Base-by-base conservation (phyloP, 805 yeast species). In the Saccharomycopsis selenospora region DNA sequence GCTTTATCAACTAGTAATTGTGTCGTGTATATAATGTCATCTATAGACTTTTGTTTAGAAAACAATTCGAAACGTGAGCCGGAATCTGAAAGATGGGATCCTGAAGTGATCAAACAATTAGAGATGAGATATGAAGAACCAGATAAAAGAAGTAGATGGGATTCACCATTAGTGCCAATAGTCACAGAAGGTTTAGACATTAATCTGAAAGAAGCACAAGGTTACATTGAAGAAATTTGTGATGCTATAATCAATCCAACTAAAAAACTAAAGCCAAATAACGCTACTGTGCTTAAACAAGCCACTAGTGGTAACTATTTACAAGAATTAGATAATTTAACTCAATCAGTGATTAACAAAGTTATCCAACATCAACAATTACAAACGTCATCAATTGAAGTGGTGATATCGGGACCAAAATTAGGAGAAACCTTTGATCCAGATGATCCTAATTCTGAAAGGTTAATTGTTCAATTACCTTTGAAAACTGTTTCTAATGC, bases 101-200 rank as follows among this genome's bases (percentile, higher is more conserved):
- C 69, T 1, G 79, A 76, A 28, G 64, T 87, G 24, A 67, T 89
- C 36, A 72, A 72, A 13, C 90, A 83, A 46, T 67, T 91, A 49
- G 74, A 79, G 3, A 85, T 89, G 79, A 66, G 99, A 51, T 93
- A 82, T 60, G 99, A 93, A 65, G 99, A 93, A 62, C 99, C 99
- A 0, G 84, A 87, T 60, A 79, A 80, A 27, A 76, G 77, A 58
- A 77, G 82, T 24, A 68, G 96, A 51, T 93, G 99, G 99, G 99
- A 93, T 60, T 79, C 95, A 3, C 99, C 99, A 4, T 67, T 91
- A 52, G 81, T 89, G 60, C 79, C 87, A 0, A 65, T 90, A 1
- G 75, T 80, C 2, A 57, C 57, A 14, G 79, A 75, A 44, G 81
- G 82, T 27, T 68, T 68, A 13, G 66, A 64, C 2, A 59, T 82